phyloP scores from a whole-genome alignment of 805 yeast species.

The Barnettozyma siamensis region DNA sequence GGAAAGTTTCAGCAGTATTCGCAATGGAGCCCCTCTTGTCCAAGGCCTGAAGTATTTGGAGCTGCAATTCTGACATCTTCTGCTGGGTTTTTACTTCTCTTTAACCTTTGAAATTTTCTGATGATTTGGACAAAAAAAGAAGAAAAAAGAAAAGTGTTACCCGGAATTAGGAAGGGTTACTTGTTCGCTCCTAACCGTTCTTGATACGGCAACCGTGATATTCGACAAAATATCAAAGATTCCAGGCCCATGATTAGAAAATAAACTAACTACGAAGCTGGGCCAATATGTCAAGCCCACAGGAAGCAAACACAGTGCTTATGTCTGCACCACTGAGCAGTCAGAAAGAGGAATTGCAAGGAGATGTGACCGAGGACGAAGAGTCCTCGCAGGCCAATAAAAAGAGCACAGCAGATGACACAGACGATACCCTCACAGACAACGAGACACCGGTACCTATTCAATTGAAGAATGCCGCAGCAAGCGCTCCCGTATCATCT shows the following conservation, averaged over 20 bases:
- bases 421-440: conserved; percentile 5
- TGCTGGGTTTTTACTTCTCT: not conserved
- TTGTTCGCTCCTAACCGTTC: too few relatives aligned
- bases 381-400: not conserved
- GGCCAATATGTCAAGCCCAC: not conserved
- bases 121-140: not conserved
- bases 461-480: not conserved
- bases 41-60: conserved; percentile 56
- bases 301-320: not conserved
- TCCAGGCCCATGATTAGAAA: too few relatives aligned
- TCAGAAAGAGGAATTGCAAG: not conserved
- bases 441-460: conserved; percentile 1
- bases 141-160: not conserved
- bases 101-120: not conserved
- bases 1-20: conserved; percentile 66
- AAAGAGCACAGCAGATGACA: conserved; percentile 1
- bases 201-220: too few relatives aligned
- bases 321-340: not conserved
- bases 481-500: not conserved
- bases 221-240: too few relatives aligned
- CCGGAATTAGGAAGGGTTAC: not conserved
- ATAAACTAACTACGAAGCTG: too few relatives aligned
- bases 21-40: conserved; percentile 56
- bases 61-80: conserved; percentile 63
- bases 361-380: conserved; percentile 9